phyloP scores from a whole-genome alignment of 352 stramenopile genomes.

The Phytophthora crassamura region DNA sequence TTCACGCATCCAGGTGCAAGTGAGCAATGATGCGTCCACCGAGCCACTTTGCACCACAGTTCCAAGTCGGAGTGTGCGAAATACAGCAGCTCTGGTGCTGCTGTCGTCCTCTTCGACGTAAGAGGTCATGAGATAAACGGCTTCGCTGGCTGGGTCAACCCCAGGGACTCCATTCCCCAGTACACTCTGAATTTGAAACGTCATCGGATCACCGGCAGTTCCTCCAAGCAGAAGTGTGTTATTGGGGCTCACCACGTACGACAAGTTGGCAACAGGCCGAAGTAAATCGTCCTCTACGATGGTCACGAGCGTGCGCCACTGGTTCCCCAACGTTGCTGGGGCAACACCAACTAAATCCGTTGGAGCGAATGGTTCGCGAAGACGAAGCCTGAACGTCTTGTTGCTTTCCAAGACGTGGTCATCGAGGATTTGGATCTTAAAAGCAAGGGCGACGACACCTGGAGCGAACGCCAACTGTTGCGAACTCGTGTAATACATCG shows the following conservation, averaged over 20 bases:
- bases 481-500: constrained; percentile 87
- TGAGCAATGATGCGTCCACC: constrained; percentile 26
- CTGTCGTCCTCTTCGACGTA: constrained; percentile 33
- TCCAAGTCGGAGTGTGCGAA: constrained; percentile 22
- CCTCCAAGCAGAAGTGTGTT: constrained; percentile 44
- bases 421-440: constrained; percentile 93
- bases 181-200: constrained; percentile 65
- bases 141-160: constrained; percentile 17
- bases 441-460: constrained; percentile 86
- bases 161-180: constrained; percentile 45
- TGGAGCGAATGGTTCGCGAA: constrained; percentile 44
- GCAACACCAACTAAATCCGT: constrained; percentile 22
- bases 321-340: constrained; percentile 57
- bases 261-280: constrained; percentile 48
- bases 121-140: constrained; percentile 29
- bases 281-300: constrained; percentile 73
- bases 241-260: constrained; percentile 39
- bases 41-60: constrained; percentile 19
- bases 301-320: constrained; percentile 67
- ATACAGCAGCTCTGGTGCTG: constrained; percentile 14
- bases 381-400: constrained; percentile 70
- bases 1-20: constrained; percentile 56
- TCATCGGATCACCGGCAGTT: constrained; percentile 46
- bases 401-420: constrained; percentile 77
- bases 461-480: constrained; percentile 81